Conservation (phyloP, 2,329 filamentous ascomycete genomes). For the Hymenoscyphus infarciens region DNA sequence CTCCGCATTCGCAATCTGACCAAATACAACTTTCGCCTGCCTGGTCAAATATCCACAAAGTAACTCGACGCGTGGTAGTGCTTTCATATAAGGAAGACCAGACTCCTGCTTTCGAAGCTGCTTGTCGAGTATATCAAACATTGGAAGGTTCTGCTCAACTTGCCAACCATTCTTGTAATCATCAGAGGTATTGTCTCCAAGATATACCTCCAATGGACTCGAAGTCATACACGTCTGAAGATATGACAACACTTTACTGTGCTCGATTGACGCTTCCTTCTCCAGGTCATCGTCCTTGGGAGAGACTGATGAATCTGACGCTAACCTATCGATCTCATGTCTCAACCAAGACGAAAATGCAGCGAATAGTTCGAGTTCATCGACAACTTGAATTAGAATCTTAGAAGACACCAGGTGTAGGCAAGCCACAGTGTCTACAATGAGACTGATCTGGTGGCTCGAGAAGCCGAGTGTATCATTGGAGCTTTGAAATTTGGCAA, state of each 20-base stretch:
- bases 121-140: slow-evolving; percentile 46
- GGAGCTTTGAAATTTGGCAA: slow-evolving; percentile 74
- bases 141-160: slow-evolving; percentile 42
- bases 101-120: slow-evolving; percentile 32
- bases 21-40: slow-evolving; percentile 60
- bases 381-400: slow-evolving; percentile 65
- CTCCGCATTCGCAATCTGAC: slow-evolving; percentile 66
- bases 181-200: slow-evolving; percentile 48
- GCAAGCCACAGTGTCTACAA: slow-evolving; percentile 69
- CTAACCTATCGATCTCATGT: slow-evolving; percentile 75
- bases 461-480: slow-evolving; percentile 65
- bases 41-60: slow-evolving; percentile 55
- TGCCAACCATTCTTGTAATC: slow-evolving; percentile 48
- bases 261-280: slow-evolving; percentile 72
- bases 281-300: slow-evolving; percentile 69
- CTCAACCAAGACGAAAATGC: slow-evolving; percentile 82
- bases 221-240: slow-evolving; percentile 66
- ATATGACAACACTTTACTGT: slow-evolving; percentile 70
- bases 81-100: slow-evolving; percentile 41
- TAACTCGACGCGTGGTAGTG: slow-evolving; percentile 60
- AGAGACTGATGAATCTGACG: slow-evolving; percentile 56
- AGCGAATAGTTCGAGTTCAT: slow-evolving; percentile 73
- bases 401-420: slow-evolving; percentile 74
- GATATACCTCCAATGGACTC: slow-evolving; percentile 62
- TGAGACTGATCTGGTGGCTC: slow-evolving; percentile 56